Percentiles rank a stretch among this genome's conserved stretches.
phyloP scores from a whole-genome alignment of 148 eudicot genomes.

The Persicaria maculosa region DNA sequence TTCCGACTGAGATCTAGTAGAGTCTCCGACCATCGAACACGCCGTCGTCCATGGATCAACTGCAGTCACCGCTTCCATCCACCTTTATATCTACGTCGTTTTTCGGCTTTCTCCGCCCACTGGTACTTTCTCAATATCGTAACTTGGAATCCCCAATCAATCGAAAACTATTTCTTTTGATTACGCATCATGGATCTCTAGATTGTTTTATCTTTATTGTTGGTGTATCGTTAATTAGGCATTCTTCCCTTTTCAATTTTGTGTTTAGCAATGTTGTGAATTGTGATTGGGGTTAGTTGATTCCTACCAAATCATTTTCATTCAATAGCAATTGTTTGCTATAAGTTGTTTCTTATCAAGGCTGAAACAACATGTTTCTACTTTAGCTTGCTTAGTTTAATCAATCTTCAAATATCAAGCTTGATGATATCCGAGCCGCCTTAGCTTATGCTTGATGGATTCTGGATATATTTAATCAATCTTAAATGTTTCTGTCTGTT shows the following conservation, averaged over 20 bases:
- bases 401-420: too few relatives aligned
- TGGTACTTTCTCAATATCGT: conserved; percentile 27
- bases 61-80: conserved; percentile 86
- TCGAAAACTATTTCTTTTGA: background rate
- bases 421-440: too few relatives aligned
- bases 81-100: conserved; percentile 63
- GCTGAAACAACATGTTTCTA: too few relatives aligned
- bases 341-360: too few relatives aligned
- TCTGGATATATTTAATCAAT: background rate
- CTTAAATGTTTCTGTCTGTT: conserved; percentile 14
- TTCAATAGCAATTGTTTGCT: background rate
- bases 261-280: too few relatives aligned
- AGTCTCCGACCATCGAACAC: conserved; percentile 96
- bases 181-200: background rate
- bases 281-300: background rate
- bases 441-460: background rate
- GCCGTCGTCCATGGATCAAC: conserved; percentile 92
- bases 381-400: too few relatives aligned
- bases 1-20: too few relatives aligned
- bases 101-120: conserved; percentile 38
- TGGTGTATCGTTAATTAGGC: background rate
- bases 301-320: background rate
- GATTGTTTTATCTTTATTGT: background rate
- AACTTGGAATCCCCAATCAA: background rate
- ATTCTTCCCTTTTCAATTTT: background rate